Percentiles rank a stretch among this genome's conserved stretches.
Conservation (phyloP, 2,329 filamentous ascomycete genomes). For the Botrytis tulipae region DNA sequence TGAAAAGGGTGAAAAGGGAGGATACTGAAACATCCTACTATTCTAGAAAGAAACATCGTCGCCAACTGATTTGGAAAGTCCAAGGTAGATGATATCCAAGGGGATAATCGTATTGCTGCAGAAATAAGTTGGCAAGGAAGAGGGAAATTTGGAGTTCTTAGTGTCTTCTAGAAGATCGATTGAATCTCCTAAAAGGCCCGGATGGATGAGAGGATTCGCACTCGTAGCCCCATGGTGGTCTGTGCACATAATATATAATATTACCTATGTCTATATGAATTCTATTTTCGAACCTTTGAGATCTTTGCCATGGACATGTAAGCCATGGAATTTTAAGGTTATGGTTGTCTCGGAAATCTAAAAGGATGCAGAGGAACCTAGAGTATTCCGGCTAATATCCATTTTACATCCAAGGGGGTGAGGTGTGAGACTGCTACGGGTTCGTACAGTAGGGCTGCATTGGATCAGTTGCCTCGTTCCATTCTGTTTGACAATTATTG, state of each 20-base stretch:
- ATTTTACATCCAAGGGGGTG: not conserved
- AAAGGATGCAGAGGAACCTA: not conserved
- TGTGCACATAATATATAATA: conserved; percentile 2
- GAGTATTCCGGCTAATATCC: not conserved
- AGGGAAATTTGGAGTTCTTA: not conserved
- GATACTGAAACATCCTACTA: not conserved
- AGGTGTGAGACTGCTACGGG: conserved; percentile 6
- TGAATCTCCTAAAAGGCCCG: not conserved
- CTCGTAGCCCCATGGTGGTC: conserved; percentile 4
- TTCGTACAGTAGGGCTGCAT: conserved; percentile 10
- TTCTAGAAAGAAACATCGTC: not conserved
- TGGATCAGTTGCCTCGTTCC: not conserved
- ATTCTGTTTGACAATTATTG: conserved; percentile 12
- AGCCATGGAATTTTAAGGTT: not conserved
- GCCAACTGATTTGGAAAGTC: not conserved
- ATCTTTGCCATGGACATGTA: not conserved
- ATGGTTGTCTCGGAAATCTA: not conserved
- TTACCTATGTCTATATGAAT: not conserved
- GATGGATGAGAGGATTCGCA: not conserved
- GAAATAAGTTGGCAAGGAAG: not conserved
- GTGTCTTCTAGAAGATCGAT: conserved; percentile 11
- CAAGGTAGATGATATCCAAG: not conserved
- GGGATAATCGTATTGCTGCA: not conserved
- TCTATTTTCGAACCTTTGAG: conserved; percentile 13
- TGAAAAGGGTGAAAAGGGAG: too few relatives aligned